These are phyloP conservation scores for Pyrenophora teres DNA, from an alignment of 2,329 filamentous ascomycete genomes.

Conservation along the genomic window DNA sequence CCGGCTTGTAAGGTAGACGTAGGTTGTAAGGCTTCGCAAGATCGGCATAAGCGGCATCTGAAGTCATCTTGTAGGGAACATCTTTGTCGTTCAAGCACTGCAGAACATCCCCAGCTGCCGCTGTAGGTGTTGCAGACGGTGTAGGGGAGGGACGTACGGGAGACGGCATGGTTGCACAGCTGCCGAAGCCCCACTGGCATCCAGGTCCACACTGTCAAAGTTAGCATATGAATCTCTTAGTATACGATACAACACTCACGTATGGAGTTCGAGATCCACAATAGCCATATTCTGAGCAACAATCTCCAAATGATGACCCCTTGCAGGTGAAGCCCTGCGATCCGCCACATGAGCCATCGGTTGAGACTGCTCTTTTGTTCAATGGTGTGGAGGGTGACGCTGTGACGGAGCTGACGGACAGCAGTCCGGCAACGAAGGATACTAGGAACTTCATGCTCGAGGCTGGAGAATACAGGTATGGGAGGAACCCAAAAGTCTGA, in stretches of 20 bases:
- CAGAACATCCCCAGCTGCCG: constrained; percentile 18
- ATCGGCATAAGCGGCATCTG: constrained; percentile 28
- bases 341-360: constrained; percentile 51
- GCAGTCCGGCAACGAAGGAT: constrained; percentile 22
- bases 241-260: neutral
- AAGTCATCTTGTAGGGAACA: constrained; percentile 40
- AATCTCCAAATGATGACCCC: constrained; percentile 51
- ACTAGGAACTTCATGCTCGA: constrained; percentile 26
- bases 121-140: constrained; percentile 16
- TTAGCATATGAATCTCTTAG: constrained; percentile 13
- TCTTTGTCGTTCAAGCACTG: constrained; percentile 43
- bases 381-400: constrained; percentile 14
- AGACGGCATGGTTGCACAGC: constrained; percentile 26
- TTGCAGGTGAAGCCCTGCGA: constrained; percentile 49
- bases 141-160: constrained; percentile 19
- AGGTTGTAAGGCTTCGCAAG: constrained; percentile 46
- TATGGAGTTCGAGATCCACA: constrained; percentile 45
- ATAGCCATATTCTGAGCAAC: constrained; percentile 51
- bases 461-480: neutral
- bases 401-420: constrained; percentile 25
- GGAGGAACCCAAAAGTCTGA: neutral
- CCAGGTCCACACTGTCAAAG: constrained; percentile 33
- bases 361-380: constrained; percentile 40
- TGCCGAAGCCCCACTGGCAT: constrained; percentile 42
- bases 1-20: constrained; percentile 51